These are phyloP conservation scores for Neopestalotiopsis clavispora DNA, from an alignment of 2,329 filamentous ascomycete genomes.

Conservation along the genomic window DNA sequence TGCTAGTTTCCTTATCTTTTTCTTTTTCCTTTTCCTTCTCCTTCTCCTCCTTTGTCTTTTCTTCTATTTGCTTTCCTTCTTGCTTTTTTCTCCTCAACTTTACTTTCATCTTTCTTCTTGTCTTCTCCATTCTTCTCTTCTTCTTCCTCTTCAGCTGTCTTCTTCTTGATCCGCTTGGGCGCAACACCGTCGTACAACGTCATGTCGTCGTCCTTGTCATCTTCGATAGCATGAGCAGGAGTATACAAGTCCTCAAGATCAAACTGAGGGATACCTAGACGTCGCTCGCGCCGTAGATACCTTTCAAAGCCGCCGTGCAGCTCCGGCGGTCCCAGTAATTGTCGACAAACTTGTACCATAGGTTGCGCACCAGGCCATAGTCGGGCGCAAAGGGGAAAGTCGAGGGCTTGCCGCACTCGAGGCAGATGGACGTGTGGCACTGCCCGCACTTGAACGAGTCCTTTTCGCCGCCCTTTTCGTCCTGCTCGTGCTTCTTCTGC, in stretches of 20 bases:
- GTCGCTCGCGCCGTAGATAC: background rate
- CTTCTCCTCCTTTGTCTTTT: background rate
- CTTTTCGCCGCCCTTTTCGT: background rate
- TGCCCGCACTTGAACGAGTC: background rate
- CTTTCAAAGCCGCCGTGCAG: background rate
- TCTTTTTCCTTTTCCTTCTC: background rate
- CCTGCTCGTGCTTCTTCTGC: background rate
- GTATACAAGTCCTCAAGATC: slow-evolving; percentile 2
- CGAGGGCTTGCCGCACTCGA: slow-evolving; percentile 3
- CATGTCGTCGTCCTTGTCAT: background rate
- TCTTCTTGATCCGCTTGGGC: background rate
- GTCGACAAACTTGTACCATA: slow-evolving; percentile 10
- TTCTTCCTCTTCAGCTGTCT: background rate
- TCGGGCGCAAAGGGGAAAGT: background rate
- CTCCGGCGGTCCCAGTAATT: slow-evolving; percentile 2
- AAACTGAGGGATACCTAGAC: slow-evolving; percentile 2
- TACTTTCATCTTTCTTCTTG: background rate
- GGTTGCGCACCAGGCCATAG: slow-evolving; percentile 6
- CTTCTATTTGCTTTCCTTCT: background rate
- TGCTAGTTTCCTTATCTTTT: too few relatives aligned
- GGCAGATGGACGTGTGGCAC: background rate
- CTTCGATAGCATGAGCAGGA: background rate
- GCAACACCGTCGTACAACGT: background rate
- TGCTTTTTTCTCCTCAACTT: background rate
- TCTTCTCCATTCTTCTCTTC: background rate